Percentiles rank a stretch among this genome's conserved stretches.
phyloP scores from a whole-genome alignment of 495 filamentous ascomycete species.

The Aspergillus cristatus region DNA sequence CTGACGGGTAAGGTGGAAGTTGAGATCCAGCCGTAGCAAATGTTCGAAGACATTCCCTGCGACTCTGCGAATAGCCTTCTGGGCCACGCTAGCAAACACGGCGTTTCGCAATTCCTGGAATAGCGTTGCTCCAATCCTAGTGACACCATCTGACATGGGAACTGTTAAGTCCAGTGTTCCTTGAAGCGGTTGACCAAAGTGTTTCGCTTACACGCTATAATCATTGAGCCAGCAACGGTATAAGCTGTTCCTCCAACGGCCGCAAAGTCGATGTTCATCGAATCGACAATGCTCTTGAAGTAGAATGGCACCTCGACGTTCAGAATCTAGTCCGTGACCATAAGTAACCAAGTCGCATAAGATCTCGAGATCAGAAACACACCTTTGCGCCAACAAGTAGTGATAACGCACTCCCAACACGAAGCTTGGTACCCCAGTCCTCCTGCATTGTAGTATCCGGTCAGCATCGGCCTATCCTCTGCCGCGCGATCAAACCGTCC shows the following conservation, averaged over 20 bases:
- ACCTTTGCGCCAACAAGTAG: conserved; percentile 85
- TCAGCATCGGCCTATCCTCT: conserved; percentile 6
- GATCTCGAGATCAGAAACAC: background rate
- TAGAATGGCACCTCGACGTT: conserved; percentile 99
- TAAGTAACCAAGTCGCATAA: background rate
- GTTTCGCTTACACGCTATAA: conserved; percentile 67
- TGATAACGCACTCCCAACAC: conserved; percentile 71
- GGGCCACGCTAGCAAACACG: conserved; percentile 91
- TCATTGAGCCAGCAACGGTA: conserved; percentile 84
- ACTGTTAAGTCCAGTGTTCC: conserved; percentile 2
- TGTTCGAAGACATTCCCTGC: conserved; percentile 90
- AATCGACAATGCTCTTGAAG: conserved; percentile 94
- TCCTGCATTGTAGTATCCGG: conserved; percentile 35
- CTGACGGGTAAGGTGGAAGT: conserved; percentile 88
- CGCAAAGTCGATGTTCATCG: conserved; percentile 91
- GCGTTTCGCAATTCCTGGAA: conserved; percentile 93
- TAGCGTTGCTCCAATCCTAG: conserved; percentile 75
- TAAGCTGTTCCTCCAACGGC: conserved; percentile 74
- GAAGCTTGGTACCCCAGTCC: conserved; percentile 69
- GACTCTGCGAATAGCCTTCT: conserved; percentile 88
- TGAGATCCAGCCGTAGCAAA: conserved; percentile 77
- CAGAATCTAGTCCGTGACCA: conserved; percentile 49
- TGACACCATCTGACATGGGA: conserved; percentile 59
- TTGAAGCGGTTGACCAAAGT: background rate
- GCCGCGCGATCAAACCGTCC: background rate